Evolutionary conservation across 1,284 basidiomycete genomes (phyloP).

Genomic region (Puccinia triticina): DNA sequence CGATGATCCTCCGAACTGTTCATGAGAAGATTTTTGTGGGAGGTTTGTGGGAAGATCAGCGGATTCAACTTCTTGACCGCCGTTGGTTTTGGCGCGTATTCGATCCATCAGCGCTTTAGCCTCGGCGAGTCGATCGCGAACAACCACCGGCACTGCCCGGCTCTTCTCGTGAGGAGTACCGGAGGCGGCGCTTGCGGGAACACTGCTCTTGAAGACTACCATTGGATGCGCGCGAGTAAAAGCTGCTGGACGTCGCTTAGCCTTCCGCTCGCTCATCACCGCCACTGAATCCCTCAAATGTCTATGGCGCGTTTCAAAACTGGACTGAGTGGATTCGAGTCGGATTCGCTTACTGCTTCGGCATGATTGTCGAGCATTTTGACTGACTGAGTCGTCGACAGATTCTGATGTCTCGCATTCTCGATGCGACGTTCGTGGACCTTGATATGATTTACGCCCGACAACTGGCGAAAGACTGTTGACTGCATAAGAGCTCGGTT

Average conservation of each 20-base stretch:
- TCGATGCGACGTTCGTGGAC: not conserved
- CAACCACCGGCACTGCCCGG: not conserved
- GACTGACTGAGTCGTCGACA: constrained; percentile 8
- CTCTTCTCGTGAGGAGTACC: constrained; percentile 1
- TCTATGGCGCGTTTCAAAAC: not conserved
- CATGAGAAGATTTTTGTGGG: not conserved
- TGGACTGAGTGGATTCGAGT: constrained; percentile 16
- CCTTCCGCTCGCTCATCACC: constrained; percentile 36
- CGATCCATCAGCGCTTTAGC: constrained; percentile 55
- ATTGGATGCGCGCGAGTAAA: constrained; percentile 26
- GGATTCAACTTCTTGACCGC: constrained; percentile 12
- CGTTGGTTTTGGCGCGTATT: constrained; percentile 52
- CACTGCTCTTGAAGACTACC: constrained; percentile 29
- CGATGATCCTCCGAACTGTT: not conserved
- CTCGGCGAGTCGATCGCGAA: constrained; percentile 52
- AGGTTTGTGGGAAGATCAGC: not conserved
- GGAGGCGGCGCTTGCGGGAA: not conserved
- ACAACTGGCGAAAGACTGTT: constrained; percentile 27
- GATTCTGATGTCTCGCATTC: not conserved
- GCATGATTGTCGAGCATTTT: not conserved
- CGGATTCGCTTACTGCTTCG: constrained; percentile 51
- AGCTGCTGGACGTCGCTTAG: constrained; percentile 13
- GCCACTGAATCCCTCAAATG: constrained; percentile 35
- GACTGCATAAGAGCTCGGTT: constrained; percentile 44
- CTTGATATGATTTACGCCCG: constrained; percentile 33